Evolutionary conservation across 768 basidiomycete species (phyloP).

Genomic region (Termitomyces heimii): DNA sequence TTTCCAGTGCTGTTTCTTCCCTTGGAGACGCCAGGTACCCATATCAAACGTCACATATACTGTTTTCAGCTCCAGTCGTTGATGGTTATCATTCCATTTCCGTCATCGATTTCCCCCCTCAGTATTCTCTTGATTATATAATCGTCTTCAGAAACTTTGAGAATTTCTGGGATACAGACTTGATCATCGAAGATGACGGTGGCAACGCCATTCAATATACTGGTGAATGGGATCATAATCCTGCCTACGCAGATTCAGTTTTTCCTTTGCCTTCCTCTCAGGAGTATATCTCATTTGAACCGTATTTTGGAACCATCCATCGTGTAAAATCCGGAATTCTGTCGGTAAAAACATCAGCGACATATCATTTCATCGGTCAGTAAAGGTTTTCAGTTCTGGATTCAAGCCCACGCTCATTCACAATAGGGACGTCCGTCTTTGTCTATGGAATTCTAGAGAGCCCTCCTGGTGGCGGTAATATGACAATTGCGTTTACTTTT

Average conservation of each 20-base stretch:
- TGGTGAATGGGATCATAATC: background rate
- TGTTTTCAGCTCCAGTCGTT: background rate
- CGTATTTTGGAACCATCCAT: background rate
- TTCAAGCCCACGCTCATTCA: background rate
- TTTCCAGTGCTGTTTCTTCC: background rate
- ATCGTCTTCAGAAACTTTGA: background rate
- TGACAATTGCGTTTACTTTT: background rate
- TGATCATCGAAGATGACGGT: background rate
- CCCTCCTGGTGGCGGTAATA: too few relatives aligned
- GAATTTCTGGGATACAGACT: background rate
- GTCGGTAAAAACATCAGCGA: background rate
- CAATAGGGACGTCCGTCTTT: background rate
- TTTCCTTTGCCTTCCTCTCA: background rate
- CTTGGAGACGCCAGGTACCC: background rate
- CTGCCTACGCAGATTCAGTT: background rate
- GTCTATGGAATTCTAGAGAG: background rate
- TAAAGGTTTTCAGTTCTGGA: background rate
- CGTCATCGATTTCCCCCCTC: background rate
- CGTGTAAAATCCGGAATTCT: background rate
- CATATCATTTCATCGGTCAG: background rate
- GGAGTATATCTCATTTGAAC: background rate
- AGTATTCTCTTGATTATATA: background rate
- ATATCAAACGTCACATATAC: background rate
- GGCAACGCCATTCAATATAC: background rate
- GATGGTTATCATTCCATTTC: background rate